Percentiles rank a stretch among this genome's conserved stretches.
Conservation (phyloP, 805 yeast species). For the Tetrapisispora phaffii region DNA sequence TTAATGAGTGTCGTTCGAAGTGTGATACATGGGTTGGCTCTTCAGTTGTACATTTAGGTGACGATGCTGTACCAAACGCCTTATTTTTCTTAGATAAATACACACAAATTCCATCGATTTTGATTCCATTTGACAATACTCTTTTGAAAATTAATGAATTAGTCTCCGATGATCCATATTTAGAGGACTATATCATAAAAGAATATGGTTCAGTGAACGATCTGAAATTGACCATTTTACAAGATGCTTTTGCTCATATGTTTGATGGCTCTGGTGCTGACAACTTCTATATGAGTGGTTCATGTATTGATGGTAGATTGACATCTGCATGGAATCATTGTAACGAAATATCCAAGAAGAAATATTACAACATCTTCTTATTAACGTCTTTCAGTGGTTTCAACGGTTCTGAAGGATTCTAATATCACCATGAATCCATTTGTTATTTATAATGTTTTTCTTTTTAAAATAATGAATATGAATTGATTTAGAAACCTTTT, state of each 20-base stretch:
- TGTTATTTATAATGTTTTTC: too few species aligned
- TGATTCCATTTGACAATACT: constrained; percentile 61
- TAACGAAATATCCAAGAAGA: constrained; percentile 55
- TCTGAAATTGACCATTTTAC: constrained; percentile 38
- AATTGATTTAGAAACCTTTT: too few species aligned
- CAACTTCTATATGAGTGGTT: constrained; percentile 74
- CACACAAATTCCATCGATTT: constrained; percentile 66
- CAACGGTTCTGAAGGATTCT: constrained; percentile 61
- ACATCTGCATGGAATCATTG: constrained; percentile 83
- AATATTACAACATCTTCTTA: constrained; percentile 51
- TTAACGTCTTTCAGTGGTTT: constrained; percentile 66
- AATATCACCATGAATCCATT: too few species aligned
- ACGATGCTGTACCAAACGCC: constrained; percentile 77
- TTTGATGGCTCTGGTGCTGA: constrained; percentile 79
- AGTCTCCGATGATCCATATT: constrained; percentile 39
- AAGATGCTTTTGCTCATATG: constrained; percentile 37
- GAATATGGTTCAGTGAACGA: constrained; percentile 50
- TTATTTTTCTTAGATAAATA: constrained; percentile 71
- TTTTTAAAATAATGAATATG: background rate
- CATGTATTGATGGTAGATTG: constrained; percentile 73
- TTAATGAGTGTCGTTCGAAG: constrained; percentile 51
- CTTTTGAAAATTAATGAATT: constrained; percentile 44
- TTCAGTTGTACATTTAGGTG: constrained; percentile 72
- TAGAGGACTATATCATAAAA: constrained; percentile 41
- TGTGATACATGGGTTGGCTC: constrained; percentile 72